Evolutionary conservation across 2,329 filamentous ascomycete species (phyloP), one percentile per base, ranked within the genome.

Genomic region (Exophiala aquamarina): DNA sequence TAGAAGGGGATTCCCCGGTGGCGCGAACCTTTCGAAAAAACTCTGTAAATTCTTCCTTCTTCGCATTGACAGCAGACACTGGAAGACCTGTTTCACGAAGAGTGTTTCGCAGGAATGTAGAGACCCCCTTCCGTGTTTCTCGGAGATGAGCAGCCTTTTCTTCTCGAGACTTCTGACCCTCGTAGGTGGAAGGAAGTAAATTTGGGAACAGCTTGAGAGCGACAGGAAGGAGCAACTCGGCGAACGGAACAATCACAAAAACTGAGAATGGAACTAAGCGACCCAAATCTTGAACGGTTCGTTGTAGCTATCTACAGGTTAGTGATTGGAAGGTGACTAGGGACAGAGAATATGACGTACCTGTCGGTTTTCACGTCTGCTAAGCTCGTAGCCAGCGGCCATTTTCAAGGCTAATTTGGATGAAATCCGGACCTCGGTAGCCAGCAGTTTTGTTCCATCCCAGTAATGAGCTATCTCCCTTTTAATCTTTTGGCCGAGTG

Each of bases 21-120:
- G 89, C 84, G 44, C 93, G 80, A 54, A 97, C 82, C 76, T 98
- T 98, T 66, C 89, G 86, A 84, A 98, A 98, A 73, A 98, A 98
- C 62, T 92, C 89, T 51, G 86, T 80, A 61, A 98, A 98, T 67
- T 97, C 93, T 59, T 95, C 90, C 63, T 86, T 91, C 66, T 93
- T 90, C 13, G 92, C 85, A 43, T 86, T 95, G 37, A 86, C 84
- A 2, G 83, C 78, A 45, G 87, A 95, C 56, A 98, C 72, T 1
- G 93, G 93, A 40, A 97, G 76, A 41, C 93, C 93, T n/a, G 89
- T 93, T 72, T 98, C 93, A 59, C 85, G 87, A 47, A 98, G 72
- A 0, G 93, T 98, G 60, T 88, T 82, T 49, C 88, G 86, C 52
- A 98, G 75, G 70, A 98, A 97, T 53, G 75, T 80, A 68, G 90